A percentile compares a stretch with the other conserved stretches of the same genome.
These are phyloP conservation scores for Sporothrix pseudoabietina DNA, from an alignment of 2,329 filamentous ascomycete species.

Conservation along the genomic window DNA sequence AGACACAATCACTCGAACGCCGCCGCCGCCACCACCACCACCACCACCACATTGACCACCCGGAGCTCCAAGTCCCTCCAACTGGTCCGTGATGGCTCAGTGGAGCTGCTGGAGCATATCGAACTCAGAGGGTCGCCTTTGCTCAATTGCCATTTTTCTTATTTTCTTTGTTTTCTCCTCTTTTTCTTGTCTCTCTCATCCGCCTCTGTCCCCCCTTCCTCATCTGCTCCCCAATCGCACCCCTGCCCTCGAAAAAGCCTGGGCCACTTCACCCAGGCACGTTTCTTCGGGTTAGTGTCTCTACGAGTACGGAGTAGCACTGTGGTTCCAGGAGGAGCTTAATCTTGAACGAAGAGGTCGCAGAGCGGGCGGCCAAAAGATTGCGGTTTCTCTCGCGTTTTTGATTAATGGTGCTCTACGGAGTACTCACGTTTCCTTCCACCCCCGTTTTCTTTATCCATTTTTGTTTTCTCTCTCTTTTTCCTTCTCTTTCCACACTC, in stretches of 20 bases:
- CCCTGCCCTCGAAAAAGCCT: slow-evolving; percentile 22
- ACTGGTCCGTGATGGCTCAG: slow-evolving; percentile 30
- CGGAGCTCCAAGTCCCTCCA: slow-evolving; percentile 16
- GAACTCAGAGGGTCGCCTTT: slow-evolving; percentile 16
- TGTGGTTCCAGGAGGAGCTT: slow-evolving; percentile 29
- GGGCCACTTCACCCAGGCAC: slow-evolving; percentile 5
- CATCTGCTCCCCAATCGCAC: neutral
- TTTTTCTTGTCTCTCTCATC: neutral
- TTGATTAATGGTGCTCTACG: slow-evolving; percentile 17
- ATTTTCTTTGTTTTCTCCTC: slow-evolving; percentile 5
- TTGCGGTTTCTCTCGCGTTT: slow-evolving; percentile 24
- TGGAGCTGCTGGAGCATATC: slow-evolving; percentile 31
- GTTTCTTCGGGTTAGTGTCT: slow-evolving; percentile 25
- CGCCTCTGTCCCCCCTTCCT: neutral
- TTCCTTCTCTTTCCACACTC: slow-evolving; percentile 18
- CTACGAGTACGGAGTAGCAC: slow-evolving; percentile 24
- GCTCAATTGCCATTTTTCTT: neutral
- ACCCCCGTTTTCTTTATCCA: neutral
- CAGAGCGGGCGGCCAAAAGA: slow-evolving; percentile 24
- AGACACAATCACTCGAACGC: slow-evolving; percentile 3
- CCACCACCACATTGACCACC: slow-evolving; percentile 13
- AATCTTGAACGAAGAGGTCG: slow-evolving; percentile 27
- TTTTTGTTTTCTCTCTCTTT: slow-evolving; percentile 3
- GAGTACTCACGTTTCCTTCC: slow-evolving; percentile 21
- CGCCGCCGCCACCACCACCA: slow-evolving; percentile 10